A percentile compares a stretch with the other conserved stretches of the same genome.
Conservation (phyloP, 331 rosid species). For the Rosa hybrid region DNA sequence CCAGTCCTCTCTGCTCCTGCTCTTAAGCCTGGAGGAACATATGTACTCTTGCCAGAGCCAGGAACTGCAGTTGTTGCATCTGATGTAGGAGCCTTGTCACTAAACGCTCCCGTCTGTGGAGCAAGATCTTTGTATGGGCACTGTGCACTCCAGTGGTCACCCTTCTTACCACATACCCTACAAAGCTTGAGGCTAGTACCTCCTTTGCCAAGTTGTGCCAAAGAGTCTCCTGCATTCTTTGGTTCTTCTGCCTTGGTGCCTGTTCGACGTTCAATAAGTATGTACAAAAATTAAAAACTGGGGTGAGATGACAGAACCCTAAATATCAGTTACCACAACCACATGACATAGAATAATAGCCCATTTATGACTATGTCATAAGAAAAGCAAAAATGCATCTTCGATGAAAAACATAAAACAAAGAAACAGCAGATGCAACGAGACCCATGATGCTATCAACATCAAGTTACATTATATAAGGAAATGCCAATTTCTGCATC, state of each 20-base stretch:
- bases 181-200: constrained; percentile 96
- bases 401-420: not conserved
- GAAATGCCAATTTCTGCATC: not conserved
- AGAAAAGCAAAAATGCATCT: not conserved
- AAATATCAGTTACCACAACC: not conserved
- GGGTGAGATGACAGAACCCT: not conserved
- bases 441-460: not conserved
- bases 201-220: constrained; percentile 51
- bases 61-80: constrained; percentile 45
- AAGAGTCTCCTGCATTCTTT: constrained; percentile 60
- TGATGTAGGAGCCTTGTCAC: constrained; percentile 59
- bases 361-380: not conserved
- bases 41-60: constrained; percentile 56
- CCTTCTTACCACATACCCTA: constrained; percentile 93
- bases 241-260: constrained; percentile 83
- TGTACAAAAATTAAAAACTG: not conserved
- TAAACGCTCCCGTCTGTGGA: constrained; percentile 47
- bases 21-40: constrained; percentile 88
- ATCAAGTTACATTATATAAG: not conserved
- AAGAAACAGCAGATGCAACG: not conserved
- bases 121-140: constrained; percentile 97
- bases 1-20: constrained; percentile 70
- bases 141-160: constrained; percentile 97
- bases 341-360: not conserved
- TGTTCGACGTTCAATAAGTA: constrained; percentile 26